phyloP scores from a whole-genome alignment of 371 early-diverging fungal genomes.

The Parasitella parasitica region DNA sequence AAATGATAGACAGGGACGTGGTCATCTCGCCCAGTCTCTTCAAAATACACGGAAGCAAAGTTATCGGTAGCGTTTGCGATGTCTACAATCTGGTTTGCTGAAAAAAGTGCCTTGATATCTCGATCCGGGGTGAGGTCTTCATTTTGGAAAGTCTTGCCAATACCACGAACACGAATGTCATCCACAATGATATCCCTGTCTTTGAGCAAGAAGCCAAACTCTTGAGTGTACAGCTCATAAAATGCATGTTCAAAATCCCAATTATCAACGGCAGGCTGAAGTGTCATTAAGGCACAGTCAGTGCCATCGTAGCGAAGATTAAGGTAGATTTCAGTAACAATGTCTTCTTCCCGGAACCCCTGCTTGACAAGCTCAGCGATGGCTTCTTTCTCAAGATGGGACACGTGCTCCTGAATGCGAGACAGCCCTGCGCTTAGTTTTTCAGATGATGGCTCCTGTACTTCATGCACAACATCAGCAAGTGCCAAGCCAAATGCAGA shows the following conservation, averaged over 20 bases:
- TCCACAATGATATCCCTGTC: conserved; percentile 86
- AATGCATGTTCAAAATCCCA: conserved; percentile 71
- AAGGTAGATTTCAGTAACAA: conserved; percentile 69
- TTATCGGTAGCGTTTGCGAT: conserved; percentile 28
- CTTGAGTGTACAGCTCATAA: conserved; percentile 71
- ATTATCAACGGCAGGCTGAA: conserved; percentile 52
- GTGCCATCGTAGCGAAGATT: conserved; percentile 95
- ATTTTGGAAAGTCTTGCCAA: conserved; percentile 59
- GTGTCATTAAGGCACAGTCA: conserved; percentile 92
- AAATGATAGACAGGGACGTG: conserved; percentile 78
- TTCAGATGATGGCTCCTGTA: conserved; percentile 79
- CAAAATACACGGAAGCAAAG: conserved; percentile 76
- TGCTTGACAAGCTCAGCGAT: conserved; percentile 50
- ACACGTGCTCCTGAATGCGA: conserved; percentile 52
- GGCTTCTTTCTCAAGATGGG: conserved; percentile 46
- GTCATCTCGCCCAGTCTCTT: conserved; percentile 61
- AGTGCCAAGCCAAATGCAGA: conserved; percentile 92
- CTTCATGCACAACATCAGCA: conserved; percentile 92
- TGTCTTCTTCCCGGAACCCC: conserved; percentile 64
- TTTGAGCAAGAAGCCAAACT: conserved; percentile 89
- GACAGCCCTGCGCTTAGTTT: conserved; percentile 33
- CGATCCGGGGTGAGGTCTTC: conserved; percentile 38
- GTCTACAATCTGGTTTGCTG: conserved; percentile 1
- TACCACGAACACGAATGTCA: conserved; percentile 90
- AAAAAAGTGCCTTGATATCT: conserved; percentile 41